These are phyloP conservation scores for Metarhizium sp. DNA, from an alignment of 2,329 filamentous ascomycete genomes.

Conservation along the genomic window DNA sequence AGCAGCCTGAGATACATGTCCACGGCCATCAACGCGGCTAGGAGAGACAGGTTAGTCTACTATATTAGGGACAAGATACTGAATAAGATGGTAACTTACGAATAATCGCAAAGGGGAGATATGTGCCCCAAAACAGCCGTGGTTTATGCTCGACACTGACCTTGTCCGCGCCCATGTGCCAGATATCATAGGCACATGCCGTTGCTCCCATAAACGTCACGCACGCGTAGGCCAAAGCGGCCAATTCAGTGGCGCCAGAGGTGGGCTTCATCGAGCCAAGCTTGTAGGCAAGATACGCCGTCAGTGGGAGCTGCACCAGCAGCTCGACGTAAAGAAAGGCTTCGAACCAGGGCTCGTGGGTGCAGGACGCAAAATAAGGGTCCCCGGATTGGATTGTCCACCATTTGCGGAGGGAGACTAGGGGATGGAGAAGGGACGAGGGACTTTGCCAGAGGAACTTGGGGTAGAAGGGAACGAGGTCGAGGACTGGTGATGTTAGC, in stretches of 20 bases:
- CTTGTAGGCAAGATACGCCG: constrained; percentile 34
- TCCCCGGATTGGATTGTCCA: constrained; percentile 42
- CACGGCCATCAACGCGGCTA: constrained; percentile 39
- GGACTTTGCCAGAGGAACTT: constrained; percentile 30
- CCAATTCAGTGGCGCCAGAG: constrained; percentile 34
- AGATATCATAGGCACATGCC: constrained; percentile 41
- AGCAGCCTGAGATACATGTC: constrained; percentile 48
- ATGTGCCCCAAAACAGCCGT: constrained; percentile 37
- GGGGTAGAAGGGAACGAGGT: constrained; percentile 46
- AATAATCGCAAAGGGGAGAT: constrained; percentile 41
- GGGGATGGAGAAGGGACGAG: constrained; percentile 36
- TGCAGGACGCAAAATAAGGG: constrained; percentile 35
- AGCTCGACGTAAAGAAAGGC: constrained; percentile 42
- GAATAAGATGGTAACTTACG: constrained; percentile 31
- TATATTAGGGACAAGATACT: background rate
- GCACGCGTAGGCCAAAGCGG: constrained; percentile 41
- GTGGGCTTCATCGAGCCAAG: constrained; percentile 26
- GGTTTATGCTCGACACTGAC: constrained; percentile 35
- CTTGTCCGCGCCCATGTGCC: constrained; percentile 36
- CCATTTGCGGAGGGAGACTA: constrained; percentile 33
- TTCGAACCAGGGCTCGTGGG: constrained; percentile 38
- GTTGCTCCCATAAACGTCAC: constrained; percentile 42
- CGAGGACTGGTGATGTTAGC: constrained; percentile 31
- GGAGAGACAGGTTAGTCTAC: background rate
- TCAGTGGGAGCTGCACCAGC: constrained; percentile 39